phyloP scores from a whole-genome alignment of 2,329 filamentous ascomycete genomes.

The Ceratocystis albifundus region DNA sequence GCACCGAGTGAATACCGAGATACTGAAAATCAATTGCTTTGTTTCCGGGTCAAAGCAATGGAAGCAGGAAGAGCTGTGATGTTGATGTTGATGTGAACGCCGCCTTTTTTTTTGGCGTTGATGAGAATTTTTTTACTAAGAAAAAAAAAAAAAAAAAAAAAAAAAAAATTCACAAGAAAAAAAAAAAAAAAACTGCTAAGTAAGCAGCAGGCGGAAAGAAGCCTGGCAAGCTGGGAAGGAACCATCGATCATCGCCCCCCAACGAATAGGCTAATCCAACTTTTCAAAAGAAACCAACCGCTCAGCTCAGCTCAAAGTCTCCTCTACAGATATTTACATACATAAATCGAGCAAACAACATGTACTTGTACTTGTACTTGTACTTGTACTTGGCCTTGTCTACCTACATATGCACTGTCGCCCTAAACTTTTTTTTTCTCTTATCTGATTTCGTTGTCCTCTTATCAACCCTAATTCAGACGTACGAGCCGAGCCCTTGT shows the following conservation, averaged over 20 bases:
- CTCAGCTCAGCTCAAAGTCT: no score
- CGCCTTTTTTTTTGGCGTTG: not conserved
- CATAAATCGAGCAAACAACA: no score
- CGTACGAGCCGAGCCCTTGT: not conserved
- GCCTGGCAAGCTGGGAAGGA: no score
- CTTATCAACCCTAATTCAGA: not conserved
- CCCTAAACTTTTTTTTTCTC: no score
- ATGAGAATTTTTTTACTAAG: constrained; percentile 1
- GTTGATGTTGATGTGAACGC: not conserved
- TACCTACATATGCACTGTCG: no score
- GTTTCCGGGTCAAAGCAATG: not conserved
- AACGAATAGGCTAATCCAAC: no score
- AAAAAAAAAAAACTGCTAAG: constrained; percentile 12
- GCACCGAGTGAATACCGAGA: not conserved
- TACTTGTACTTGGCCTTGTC: no score
- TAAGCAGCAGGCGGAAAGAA: not conserved
- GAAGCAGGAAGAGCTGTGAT: no score
- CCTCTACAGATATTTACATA: no score
- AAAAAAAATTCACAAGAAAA: constrained; percentile 1
- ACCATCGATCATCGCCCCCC: no score
- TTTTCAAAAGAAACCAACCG: not conserved
- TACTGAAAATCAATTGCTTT: not conserved
- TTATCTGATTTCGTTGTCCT: no score
- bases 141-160: constrained; percentile 4
- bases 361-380: no score